phyloP scores from a whole-genome alignment of 2,329 filamentous ascomycete genomes.

The Colletotrichum higginsianum region DNA sequence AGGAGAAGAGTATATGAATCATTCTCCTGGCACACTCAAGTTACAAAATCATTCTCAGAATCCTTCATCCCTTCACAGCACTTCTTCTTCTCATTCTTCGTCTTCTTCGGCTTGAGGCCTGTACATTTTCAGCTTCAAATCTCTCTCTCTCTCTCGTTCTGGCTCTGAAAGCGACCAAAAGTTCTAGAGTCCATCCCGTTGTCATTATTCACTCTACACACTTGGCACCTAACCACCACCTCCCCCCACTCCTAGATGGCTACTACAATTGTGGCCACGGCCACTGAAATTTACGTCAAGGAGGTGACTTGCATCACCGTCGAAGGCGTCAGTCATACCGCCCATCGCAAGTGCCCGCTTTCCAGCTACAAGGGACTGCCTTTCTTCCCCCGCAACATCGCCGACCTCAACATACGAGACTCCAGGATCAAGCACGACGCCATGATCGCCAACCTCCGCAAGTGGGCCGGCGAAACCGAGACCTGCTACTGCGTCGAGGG shows the following conservation, averaged over 20 bases:
- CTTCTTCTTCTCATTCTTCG: neutral
- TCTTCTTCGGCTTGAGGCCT: neutral
- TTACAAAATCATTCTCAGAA: neutral
- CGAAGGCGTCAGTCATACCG: neutral
- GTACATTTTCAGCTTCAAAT: neutral
- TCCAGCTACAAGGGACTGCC: neutral
- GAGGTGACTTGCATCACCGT: neutral
- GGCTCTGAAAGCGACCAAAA: neutral
- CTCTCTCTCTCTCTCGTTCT: too few species aligned
- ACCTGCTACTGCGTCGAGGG: neutral
- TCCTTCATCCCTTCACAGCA: neutral
- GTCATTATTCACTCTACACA: too few species aligned
- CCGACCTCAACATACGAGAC: neutral
- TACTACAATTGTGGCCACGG: neutral
- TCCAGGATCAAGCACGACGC: neutral
- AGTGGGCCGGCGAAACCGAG: neutral
- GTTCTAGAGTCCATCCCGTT: neutral
- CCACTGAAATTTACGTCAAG: neutral
- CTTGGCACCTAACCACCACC: neutral
- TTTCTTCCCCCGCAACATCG: neutral
- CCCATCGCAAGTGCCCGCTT: neutral
- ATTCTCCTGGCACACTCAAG: too few species aligned
- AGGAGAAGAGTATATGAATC: neutral
- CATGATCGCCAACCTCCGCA: neutral
- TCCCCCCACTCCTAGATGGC: neutral